Conservation (phyloP, 768 basidiomycete genomes). For the Suillus plorans region DNA sequence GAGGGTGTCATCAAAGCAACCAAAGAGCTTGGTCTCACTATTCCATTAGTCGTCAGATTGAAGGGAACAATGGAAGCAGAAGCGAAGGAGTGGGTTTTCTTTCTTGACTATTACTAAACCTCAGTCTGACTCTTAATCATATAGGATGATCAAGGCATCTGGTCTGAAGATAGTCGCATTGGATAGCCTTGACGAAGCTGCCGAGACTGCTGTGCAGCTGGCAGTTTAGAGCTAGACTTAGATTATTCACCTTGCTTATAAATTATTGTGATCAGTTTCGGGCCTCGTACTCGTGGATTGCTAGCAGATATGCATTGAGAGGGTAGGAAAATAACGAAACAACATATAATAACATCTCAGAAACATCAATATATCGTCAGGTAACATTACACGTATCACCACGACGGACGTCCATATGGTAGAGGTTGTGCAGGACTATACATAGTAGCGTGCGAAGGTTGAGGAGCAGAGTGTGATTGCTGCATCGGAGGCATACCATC, state of each 20-base stretch:
- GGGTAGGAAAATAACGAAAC: constrained; percentile 3
- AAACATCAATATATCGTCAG: constrained; percentile 34
- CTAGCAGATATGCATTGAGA: constrained; percentile 5
- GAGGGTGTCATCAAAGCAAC: constrained; percentile 99
- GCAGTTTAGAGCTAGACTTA: constrained; percentile 36
- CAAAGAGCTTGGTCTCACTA: constrained; percentile 79
- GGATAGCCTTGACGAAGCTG: constrained; percentile 92
- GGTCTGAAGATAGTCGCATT: constrained; percentile 92
- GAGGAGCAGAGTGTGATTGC: constrained; percentile 31
- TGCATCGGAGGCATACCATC: constrained; percentile 49
- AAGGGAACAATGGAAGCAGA: constrained; percentile 97
- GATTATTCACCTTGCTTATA: constrained; percentile 2
- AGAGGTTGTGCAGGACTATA: constrained; percentile 22
- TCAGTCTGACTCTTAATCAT: constrained; percentile 9
- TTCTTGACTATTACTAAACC: background rate
- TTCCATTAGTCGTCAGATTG: constrained; percentile 90
- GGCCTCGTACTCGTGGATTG: background rate
- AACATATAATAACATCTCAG: constrained; percentile 16
- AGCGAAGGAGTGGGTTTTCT: constrained; percentile 79
- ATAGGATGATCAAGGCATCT: constrained; percentile 89
- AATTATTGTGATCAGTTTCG: background rate
- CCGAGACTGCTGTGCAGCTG: constrained; percentile 73
- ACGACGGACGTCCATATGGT: constrained; percentile 29
- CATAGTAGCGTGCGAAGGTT: constrained; percentile 28
- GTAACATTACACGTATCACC: constrained; percentile 22